Evolutionary conservation across 257 asterid species (phyloP).

Genomic region (Penstemon davidsonii): DNA sequence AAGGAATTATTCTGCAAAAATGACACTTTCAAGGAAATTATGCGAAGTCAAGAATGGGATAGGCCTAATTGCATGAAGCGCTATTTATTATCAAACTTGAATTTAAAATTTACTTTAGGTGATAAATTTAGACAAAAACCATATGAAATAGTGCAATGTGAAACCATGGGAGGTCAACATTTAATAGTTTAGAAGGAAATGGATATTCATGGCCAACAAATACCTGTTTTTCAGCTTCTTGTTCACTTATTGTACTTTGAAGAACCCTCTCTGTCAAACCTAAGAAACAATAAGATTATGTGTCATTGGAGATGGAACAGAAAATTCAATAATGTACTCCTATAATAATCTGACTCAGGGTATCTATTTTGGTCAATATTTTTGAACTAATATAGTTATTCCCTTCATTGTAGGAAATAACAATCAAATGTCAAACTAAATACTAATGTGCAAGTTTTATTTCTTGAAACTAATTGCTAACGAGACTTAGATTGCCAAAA

Average conservation of each 20-base stretch:
- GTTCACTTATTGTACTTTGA: constrained; percentile 64
- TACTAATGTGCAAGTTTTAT: background rate
- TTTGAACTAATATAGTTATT: constrained; percentile 9
- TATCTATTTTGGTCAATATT: constrained; percentile 9
- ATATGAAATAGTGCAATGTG: background rate
- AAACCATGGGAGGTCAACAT: background rate
- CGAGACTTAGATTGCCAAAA: constrained; percentile 2
- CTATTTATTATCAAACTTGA: no score
- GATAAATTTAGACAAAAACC: no score
- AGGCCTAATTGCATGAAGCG: no score
- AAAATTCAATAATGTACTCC: constrained; percentile 11
- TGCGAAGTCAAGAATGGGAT: no score
- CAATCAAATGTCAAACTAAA: constrained; percentile 13
- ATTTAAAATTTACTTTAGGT: no score
- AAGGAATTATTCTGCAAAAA: no score
- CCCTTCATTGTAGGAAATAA: constrained; percentile 16
- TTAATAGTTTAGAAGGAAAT: background rate
- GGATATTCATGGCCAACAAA: constrained; percentile 10
- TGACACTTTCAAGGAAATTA: no score
- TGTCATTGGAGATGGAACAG: constrained; percentile 22
- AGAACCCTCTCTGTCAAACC: constrained; percentile 92
- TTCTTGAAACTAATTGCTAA: background rate
- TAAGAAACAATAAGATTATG: constrained; percentile 32
- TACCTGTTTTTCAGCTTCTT: constrained; percentile 94
- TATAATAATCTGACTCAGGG: background rate